phyloP scores from a whole-genome alignment of 2,329 filamentous ascomycete genomes.

The Setomelanomma holmii region DNA sequence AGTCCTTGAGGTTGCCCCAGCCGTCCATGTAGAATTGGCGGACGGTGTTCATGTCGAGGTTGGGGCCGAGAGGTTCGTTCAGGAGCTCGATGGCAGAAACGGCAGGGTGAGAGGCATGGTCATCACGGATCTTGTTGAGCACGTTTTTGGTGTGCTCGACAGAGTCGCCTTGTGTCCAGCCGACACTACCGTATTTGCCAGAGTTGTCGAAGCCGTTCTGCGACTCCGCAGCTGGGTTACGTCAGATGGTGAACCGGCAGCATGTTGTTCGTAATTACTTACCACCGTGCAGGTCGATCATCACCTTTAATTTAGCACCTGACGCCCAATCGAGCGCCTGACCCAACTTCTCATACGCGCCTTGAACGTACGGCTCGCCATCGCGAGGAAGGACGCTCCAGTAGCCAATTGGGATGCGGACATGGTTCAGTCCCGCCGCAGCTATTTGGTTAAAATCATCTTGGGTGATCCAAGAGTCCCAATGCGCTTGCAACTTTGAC shows the following conservation, averaged over 20 bases:
- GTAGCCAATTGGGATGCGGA: conserved; percentile 71
- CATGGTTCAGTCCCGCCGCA: conserved; percentile 66
- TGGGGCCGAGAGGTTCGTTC: conserved; percentile 56
- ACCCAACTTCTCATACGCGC: conserved; percentile 65
- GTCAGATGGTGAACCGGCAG: conserved; percentile 1
- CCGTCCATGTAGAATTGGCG: conserved; percentile 58
- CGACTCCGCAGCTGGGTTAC: conserved; percentile 59
- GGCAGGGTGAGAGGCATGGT: conserved; percentile 53
- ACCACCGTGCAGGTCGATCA: conserved; percentile 73
- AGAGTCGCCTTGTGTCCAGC: conserved; percentile 54
- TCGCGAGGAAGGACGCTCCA: conserved; percentile 64
- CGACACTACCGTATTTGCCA: conserved; percentile 58
- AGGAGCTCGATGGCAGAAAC: conserved; percentile 56
- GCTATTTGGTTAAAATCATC: conserved; percentile 64
- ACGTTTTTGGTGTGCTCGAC: conserved; percentile 51
- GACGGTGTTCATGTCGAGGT: conserved; percentile 52
- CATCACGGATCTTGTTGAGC: conserved; percentile 56
- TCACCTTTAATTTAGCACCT: conserved; percentile 65
- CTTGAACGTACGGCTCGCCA: conserved; percentile 68
- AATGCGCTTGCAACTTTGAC: conserved; percentile 61
- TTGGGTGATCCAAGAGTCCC: conserved; percentile 64
- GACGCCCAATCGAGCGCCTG: conserved; percentile 66
- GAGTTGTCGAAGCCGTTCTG: conserved; percentile 75
- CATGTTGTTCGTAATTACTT: conserved; percentile 30
- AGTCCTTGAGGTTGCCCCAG: conserved; percentile 54